Conservation (phyloP, 805 yeast species). For the Komagataella kurtzmanii region DNA sequence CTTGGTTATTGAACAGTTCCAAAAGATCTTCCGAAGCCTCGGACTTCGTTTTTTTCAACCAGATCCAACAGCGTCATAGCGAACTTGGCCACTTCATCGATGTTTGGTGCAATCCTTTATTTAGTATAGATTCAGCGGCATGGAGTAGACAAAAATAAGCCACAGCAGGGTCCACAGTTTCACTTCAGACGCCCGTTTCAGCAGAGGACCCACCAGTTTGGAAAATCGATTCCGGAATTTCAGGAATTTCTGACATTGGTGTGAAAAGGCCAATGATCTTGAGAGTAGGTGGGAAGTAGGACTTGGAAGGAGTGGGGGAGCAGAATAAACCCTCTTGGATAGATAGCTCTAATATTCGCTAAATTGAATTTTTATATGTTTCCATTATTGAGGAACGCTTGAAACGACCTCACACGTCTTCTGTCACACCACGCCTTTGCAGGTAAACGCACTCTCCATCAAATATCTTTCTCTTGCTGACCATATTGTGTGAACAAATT, state of each 20-base stretch:
- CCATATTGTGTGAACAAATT: not conserved
- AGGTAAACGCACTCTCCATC: not conserved
- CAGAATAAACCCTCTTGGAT: not conserved
- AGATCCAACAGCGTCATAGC: constrained; percentile 55
- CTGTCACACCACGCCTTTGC: not conserved
- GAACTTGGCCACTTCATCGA: constrained; percentile 40
- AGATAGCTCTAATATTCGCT: not conserved
- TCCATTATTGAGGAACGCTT: not conserved
- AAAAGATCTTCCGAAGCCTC: constrained; percentile 22
- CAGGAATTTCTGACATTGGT: not conserved
- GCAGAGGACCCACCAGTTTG: constrained; percentile 28
- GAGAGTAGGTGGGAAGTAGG: not conserved
- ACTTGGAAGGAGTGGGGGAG: not conserved
- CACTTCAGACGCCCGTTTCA: constrained; percentile 46
- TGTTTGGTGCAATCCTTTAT: constrained; percentile 40
- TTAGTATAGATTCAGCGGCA: constrained; percentile 62
- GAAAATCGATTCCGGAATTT: constrained; percentile 16
- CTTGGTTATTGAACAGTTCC: constrained; percentile 45
- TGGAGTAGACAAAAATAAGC: constrained; percentile 62
- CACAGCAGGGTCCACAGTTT: constrained; percentile 44
- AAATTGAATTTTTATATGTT: not conserved
- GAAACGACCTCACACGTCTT: not conserved
- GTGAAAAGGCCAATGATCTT: not conserved
- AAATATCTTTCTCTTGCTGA: not conserved
- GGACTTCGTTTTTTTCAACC: constrained; percentile 44